A percentile compares a stretch with the other conserved stretches of the same genome.
Evolutionary conservation across 2,329 filamentous ascomycete genomes (phyloP).

Genomic region (Ceratocystiopsis brevicomis): DNA sequence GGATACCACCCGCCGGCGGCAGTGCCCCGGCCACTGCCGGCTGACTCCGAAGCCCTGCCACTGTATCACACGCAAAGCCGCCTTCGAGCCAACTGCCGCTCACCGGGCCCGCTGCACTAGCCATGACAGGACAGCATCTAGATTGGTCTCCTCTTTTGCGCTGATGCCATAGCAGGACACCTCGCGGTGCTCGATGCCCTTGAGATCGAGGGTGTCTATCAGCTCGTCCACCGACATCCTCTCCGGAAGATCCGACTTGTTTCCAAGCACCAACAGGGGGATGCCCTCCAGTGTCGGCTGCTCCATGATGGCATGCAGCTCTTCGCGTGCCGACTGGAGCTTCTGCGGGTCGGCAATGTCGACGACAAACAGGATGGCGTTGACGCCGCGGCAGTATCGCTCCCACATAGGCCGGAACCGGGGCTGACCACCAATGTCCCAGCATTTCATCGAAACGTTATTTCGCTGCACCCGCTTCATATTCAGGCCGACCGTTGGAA

Average conservation of each 20-base stretch:
- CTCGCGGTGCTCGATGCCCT: conserved; percentile 74
- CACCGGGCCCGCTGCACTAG: conserved; percentile 69
- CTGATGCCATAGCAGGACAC: conserved; percentile 98
- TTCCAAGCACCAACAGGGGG: conserved; percentile 81
- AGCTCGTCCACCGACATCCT: conserved; percentile 87
- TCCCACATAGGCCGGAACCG: conserved; percentile 99
- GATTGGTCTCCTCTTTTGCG: conserved; percentile 95
- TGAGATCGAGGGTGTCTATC: conserved; percentile 82
- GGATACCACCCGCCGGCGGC: neutral
- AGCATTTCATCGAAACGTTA: conserved; percentile 96
- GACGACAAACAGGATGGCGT: conserved; percentile 96
- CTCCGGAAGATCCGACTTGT: conserved; percentile 88
- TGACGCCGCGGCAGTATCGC: conserved; percentile 90
- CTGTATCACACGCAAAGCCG: no score
- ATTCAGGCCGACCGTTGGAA: conserved; percentile 96
- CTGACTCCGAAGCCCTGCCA: no score
- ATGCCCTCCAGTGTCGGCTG: conserved; percentile 76
- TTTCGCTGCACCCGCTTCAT: conserved; percentile 97
- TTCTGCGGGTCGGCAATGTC: conserved; percentile 76
- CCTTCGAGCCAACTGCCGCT: neutral
- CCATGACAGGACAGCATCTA: conserved; percentile 93
- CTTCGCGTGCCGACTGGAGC: conserved; percentile 71
- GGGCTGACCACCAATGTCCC: conserved; percentile 94
- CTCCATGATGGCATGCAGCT: conserved; percentile 74
- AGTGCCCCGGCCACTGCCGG: neutral